Percentiles rank a stretch among this genome's conserved stretches.
phyloP scores from a whole-genome alignment of 1,284 basidiomycete genomes.

The Melampsora abietis-canadensis region DNA sequence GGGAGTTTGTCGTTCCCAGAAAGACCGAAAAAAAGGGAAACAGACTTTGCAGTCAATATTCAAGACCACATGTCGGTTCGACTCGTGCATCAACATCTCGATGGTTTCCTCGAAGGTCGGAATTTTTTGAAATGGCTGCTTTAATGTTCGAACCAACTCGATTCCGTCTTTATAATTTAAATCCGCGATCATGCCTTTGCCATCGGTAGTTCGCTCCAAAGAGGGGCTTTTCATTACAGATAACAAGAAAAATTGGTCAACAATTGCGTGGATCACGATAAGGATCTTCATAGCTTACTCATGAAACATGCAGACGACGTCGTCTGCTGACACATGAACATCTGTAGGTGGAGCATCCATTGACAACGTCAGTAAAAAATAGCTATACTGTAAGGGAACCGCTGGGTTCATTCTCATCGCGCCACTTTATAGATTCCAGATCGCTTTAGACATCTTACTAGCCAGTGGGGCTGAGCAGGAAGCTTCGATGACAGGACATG shows the following conservation, averaged over 20 bases:
- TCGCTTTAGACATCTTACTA: neutral
- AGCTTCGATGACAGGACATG: neutral
- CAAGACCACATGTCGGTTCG: slow-evolving; percentile 75
- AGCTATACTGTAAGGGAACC: too few species aligned
- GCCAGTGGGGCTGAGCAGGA: neutral
- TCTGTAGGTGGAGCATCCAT: slow-evolving; percentile 59
- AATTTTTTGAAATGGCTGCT: slow-evolving; percentile 69
- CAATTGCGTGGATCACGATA: neutral
- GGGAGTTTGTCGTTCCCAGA: neutral
- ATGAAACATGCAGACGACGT: slow-evolving; percentile 91
- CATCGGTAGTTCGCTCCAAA: slow-evolving; percentile 60
- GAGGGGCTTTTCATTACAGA: slow-evolving; percentile 18
- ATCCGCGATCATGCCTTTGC: slow-evolving; percentile 54
- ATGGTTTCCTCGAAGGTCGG: slow-evolving; percentile 82
- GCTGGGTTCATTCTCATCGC: neutral
- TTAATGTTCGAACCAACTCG: slow-evolving; percentile 74
- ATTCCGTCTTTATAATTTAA: slow-evolving; percentile 59
- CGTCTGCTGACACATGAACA: slow-evolving; percentile 88
- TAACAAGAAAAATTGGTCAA: neutral
- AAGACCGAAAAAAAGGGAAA: slow-evolving; percentile 36
- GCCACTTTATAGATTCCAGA: neutral
- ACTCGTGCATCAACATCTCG: slow-evolving; percentile 68
- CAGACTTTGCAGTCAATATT: slow-evolving; percentile 59
- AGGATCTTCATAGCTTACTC: slow-evolving; percentile 61
- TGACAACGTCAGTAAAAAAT: too few species aligned